Percentiles rank a stretch among this genome's conserved stretches.
These are phyloP conservation scores for Russula lepida DNA, from an alignment of 768 basidiomycete species.

Conservation along the genomic window DNA sequence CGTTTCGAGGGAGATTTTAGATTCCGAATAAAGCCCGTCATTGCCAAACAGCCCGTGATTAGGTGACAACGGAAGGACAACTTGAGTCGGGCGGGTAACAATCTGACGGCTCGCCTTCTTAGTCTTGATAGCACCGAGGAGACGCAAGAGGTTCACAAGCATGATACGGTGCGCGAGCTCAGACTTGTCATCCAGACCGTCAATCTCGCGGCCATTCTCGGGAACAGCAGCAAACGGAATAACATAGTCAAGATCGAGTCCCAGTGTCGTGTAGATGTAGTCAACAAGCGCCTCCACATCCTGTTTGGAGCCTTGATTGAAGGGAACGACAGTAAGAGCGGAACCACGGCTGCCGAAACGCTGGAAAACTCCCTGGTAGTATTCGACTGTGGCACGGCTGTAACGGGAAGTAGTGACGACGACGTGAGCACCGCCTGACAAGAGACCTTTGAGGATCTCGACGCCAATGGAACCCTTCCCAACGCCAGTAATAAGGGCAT, in stretches of 20 bases:
- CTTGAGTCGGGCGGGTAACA: slow-evolving; percentile 96
- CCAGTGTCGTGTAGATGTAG: slow-evolving; percentile 93
- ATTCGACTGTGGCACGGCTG: slow-evolving; percentile 91
- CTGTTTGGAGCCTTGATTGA: slow-evolving; percentile 98
- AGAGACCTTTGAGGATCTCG: slow-evolving; percentile 92
- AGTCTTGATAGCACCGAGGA: slow-evolving; percentile 93
- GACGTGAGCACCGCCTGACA: slow-evolving; percentile 93
- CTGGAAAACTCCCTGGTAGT: slow-evolving; percentile 98
- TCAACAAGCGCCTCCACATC: slow-evolving; percentile 97
- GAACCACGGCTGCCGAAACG: slow-evolving; percentile 90
- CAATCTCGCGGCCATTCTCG: slow-evolving; percentile 98
- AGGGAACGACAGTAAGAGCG: slow-evolving; percentile 95
- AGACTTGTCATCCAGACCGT: slow-evolving; percentile 92
- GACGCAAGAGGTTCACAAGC: slow-evolving; percentile 92
- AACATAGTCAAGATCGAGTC: slow-evolving; percentile 97
- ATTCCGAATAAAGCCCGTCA: slow-evolving; percentile 96
- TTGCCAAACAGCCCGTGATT: slow-evolving; percentile 98
- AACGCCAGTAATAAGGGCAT: slow-evolving; percentile 94
- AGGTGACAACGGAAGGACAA: slow-evolving; percentile 94
- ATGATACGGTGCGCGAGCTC: slow-evolving; percentile 98
- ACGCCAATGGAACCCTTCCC: slow-evolving; percentile 98
- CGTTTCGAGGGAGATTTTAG: slow-evolving; percentile 96
- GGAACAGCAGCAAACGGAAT: slow-evolving; percentile 98
- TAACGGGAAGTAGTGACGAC: slow-evolving; percentile 98
- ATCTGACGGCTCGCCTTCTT: slow-evolving; percentile 97